Percentiles rank a stretch among this genome's conserved stretches.
Conservation (phyloP, 768 basidiomycete genomes). For the Gloeostereum incarnatum region DNA sequence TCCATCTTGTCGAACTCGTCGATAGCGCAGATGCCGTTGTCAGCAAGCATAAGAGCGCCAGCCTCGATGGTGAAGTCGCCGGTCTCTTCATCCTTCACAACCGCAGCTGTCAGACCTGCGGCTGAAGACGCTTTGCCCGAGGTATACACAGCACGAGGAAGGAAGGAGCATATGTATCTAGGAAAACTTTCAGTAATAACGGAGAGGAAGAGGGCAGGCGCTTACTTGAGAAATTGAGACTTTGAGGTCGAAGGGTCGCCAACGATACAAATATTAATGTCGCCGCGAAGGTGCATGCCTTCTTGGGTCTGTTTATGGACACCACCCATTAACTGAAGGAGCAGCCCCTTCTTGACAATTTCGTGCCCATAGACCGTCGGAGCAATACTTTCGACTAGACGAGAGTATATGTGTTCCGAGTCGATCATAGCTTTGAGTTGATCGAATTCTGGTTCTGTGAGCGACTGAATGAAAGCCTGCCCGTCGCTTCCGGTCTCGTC, state of each 20-base stretch:
- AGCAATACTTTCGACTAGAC: constrained; percentile 90
- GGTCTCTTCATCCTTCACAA: constrained; percentile 97
- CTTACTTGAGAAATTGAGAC: constrained; percentile 96
- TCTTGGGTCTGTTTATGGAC: constrained; percentile 95
- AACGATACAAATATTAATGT: constrained; percentile 97
- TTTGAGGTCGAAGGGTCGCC: constrained; percentile 98
- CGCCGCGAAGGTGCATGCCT: constrained; percentile 97
- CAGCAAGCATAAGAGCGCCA: constrained; percentile 97
- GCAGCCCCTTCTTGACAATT: constrained; percentile 95
- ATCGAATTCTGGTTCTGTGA: constrained; percentile 92
- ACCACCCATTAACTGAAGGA: constrained; percentile 96
- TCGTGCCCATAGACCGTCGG: constrained; percentile 99
- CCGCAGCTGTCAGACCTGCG: constrained; percentile 96
- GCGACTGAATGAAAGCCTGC: constrained; percentile 78
- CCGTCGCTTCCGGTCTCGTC: constrained; percentile 71
- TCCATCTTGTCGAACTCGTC: constrained; percentile 99
- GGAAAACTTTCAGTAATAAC: constrained; percentile 3
- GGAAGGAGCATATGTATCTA: constrained; percentile 96
- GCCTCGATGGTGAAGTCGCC: constrained; percentile 99
- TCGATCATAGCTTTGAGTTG: constrained; percentile 93
- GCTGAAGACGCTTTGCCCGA: constrained; percentile 99
- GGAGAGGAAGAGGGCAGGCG: constrained; percentile 6
- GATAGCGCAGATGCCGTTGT: constrained; percentile 99
- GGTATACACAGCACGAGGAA: constrained; percentile 96
- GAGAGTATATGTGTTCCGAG: constrained; percentile 88